phyloP scores from a whole-genome alignment of 1,284 basidiomycete genomes.

The Melampsora americana region DNA sequence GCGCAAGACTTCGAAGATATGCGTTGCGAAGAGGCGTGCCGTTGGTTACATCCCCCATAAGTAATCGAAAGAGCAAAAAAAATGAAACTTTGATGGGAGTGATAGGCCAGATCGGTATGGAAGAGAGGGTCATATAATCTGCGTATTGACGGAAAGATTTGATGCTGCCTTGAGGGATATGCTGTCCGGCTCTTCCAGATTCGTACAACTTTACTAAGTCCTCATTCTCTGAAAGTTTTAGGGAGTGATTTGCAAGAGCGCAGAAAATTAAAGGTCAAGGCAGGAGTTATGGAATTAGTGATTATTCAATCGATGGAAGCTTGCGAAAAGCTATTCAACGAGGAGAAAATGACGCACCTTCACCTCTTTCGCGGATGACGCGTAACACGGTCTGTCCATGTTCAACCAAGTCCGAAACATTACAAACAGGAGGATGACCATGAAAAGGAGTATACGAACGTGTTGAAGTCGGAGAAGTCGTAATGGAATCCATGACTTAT shows the following conservation, averaged over 20 bases:
- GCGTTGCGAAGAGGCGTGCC: constrained; percentile 16
- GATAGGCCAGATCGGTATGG: constrained; percentile 18
- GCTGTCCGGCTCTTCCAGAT: constrained; percentile 18
- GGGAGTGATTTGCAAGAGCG: neutral
- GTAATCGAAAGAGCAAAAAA: constrained; percentile 14
- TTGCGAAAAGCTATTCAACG: neutral
- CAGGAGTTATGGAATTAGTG: neutral
- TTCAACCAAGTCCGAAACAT: constrained; percentile 12
- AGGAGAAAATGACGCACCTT: constrained; percentile 5
- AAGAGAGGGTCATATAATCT: constrained; percentile 19
- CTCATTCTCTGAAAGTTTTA: constrained; percentile 7
- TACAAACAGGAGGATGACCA: constrained; percentile 21
- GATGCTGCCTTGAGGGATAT: constrained; percentile 21
- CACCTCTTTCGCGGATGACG: constrained; percentile 16
- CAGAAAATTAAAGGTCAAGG: neutral
- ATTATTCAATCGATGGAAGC: neutral
- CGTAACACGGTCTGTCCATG: constrained; percentile 14
- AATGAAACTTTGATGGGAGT: constrained; percentile 20
- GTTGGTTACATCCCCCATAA: constrained; percentile 20
- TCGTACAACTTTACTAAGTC: constrained; percentile 18
- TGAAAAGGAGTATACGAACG: neutral
- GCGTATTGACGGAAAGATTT: constrained; percentile 29
- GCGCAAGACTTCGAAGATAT: constrained; percentile 19
- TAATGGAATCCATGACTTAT: neutral
- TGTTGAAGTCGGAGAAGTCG: neutral